Evolutionary conservation across 2,329 filamentous ascomycete genomes (phyloP), one percentile per base, ranked within the genome.

Genomic region (Fusarium setosum): DNA sequence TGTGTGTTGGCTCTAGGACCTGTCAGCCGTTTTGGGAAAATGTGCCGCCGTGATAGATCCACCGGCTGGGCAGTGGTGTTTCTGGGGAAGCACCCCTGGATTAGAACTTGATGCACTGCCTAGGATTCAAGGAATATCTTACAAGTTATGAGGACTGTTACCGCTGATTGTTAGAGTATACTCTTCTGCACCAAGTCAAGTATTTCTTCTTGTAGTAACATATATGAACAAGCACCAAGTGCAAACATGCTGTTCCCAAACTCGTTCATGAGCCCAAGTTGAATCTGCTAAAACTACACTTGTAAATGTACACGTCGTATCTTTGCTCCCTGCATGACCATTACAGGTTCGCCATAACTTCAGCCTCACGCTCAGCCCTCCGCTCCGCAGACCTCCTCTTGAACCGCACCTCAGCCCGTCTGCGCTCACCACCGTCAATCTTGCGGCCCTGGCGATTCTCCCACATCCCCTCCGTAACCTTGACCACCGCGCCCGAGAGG

Each of bases 371-470:
- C 73, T 84, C 85, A 66, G 92, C 93, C 78, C 90, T 92, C 69
- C 92, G 90, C 81, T 94, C 92, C 32, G 89, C 89, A 50, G 92
- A 89, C 67, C 91, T 87, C 81, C 89, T 91, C 89, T 97, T 97
- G 72, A 94, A 93, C 72, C 92, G 86, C 51, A 97, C 90, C 81
- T 97, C 91, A 15, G 91, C 92, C 77, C 87, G 89, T 79, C 96
- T 88, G 77, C 96, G 90, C 84, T 99, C 96, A 84, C 96, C 96
- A 74, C 96, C 96, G 79, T 98, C 94, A 69, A 99, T 90, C 89
- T 98, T 98, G 74, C 89, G 88, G 24, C 96, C 95, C 72, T 90
- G 86, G 76, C 86, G 90, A 73, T 94, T 85, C 82, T 98, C 95
- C 96, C 95, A 98, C 83, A 98, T 91, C 10, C 95, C 94, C 77